phyloP scores from a whole-genome alignment of 2,329 filamentous ascomycete species.

The Emmonsia crescens region DNA sequence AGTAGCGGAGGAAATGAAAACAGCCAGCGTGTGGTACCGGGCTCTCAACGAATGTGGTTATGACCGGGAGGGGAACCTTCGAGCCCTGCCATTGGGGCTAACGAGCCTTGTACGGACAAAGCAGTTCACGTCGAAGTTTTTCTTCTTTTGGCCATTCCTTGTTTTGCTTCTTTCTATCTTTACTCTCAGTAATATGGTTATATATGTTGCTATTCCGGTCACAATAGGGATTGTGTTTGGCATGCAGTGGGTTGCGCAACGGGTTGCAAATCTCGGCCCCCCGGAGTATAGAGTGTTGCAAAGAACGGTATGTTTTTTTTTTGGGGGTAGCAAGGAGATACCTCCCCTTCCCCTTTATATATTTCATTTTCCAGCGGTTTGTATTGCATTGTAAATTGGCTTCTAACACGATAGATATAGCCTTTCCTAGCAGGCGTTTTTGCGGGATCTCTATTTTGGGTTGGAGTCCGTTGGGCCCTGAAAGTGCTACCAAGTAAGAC shows the following conservation, averaged over 20 bases:
- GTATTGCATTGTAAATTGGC: constrained; percentile 2
- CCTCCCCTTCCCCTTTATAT: not conserved
- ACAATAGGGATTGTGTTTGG: constrained; percentile 52
- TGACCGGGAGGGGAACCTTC: constrained; percentile 62
- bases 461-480: constrained; percentile 64
- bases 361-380: constrained; percentile 3
- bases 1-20: constrained; percentile 86
- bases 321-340: not conserved
- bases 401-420: constrained; percentile 33
- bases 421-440: constrained; percentile 94
- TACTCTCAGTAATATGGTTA: constrained; percentile 60
- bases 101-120: constrained; percentile 64
- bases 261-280: constrained; percentile 70
- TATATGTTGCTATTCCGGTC: constrained; percentile 66
- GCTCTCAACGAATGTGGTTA: constrained; percentile 78
- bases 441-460: constrained; percentile 71
- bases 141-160: constrained; percentile 80
- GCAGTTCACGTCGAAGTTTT: constrained; percentile 68
- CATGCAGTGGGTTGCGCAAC: constrained; percentile 66
- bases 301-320: constrained; percentile 56
- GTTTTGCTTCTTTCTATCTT: constrained; percentile 61
- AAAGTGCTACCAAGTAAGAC: constrained; percentile 59
- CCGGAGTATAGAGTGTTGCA: constrained; percentile 82
- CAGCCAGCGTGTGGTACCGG: constrained; percentile 66
- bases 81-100: constrained; percentile 60